phyloP scores from a whole-genome alignment of 164 flowering plant genomes.

The Nymphaea thermarum region DNA sequence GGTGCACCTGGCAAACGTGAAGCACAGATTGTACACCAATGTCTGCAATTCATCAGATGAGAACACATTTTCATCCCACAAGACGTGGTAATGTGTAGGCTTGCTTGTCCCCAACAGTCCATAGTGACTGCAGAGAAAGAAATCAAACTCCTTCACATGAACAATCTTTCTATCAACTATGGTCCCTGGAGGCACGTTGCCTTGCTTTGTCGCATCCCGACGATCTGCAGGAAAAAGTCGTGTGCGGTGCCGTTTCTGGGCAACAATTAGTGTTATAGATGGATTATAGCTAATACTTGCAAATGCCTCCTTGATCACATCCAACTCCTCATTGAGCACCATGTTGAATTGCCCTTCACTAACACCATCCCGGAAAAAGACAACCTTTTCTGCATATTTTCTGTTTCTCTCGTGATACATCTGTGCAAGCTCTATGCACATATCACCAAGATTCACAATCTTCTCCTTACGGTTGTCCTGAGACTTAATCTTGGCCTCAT shows the following conservation, averaged over 20 bases:
- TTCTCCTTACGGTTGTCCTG: constrained; percentile 40
- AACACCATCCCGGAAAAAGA: constrained; percentile 81
- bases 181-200: constrained; percentile 70
- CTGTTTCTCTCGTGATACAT: constrained; percentile 27
- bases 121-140: constrained; percentile 65
- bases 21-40: constrained; percentile 65
- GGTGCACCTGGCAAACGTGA: constrained; percentile 74
- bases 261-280: constrained; percentile 52
- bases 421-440: constrained; percentile 50
- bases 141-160: constrained; percentile 58
- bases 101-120: constrained; percentile 77
- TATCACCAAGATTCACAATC: constrained; percentile 44
- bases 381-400: constrained; percentile 38
- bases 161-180: constrained; percentile 56
- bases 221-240: constrained; percentile 36
- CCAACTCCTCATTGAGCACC: constrained; percentile 64
- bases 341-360: constrained; percentile 74
- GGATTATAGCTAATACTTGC: constrained; percentile 28
- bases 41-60: constrained; percentile 51
- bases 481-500: constrained; percentile 43
- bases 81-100: constrained; percentile 64
- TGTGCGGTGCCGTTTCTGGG: constrained; percentile 69
- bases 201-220: constrained; percentile 20
- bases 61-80: constrained; percentile 57
- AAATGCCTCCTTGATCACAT: constrained; percentile 25